A percentile compares a stretch with the other conserved stretches of the same genome.
Evolutionary conservation across 176 grass and related monocot genomes (phyloP).

Genomic region (Aegilops sharonensis): DNA sequence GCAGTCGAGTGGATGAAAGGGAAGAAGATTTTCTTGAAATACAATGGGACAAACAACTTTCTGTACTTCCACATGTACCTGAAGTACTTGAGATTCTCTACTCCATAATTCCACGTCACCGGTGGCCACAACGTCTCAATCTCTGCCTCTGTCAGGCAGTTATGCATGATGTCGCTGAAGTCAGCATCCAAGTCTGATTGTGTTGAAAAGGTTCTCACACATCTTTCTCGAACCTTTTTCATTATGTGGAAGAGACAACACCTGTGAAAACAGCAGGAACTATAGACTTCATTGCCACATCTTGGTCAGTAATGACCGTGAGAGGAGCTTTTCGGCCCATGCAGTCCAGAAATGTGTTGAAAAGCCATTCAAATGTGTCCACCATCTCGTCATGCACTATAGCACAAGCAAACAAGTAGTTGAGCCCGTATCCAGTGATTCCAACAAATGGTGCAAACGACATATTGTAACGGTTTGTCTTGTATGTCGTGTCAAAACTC

Average conservation of each 20-base stretch:
- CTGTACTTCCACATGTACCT: background rate
- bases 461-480: background rate
- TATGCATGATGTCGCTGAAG: background rate
- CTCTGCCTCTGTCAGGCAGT: background rate
- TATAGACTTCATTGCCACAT: rapidly evolving
- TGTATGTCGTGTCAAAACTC: background rate
- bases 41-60: background rate
- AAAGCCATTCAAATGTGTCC: background rate
- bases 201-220: background rate
- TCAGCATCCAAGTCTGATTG: background rate
- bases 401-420: background rate
- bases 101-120: background rate
- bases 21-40: background rate
- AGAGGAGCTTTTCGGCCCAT: background rate
- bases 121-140: background rate
- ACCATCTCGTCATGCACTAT: background rate
- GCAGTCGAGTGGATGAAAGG: background rate
- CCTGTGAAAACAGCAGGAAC: background rate
- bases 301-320: background rate
- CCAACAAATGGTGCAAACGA: background rate
- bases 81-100: background rate
- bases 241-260: background rate
- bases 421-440: background rate
- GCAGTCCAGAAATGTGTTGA: background rate
- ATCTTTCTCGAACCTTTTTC: background rate